These are phyloP conservation scores for Hymenoscyphus infarciens DNA, from an alignment of 2,329 filamentous ascomycete genomes.

Conservation along the genomic window DNA sequence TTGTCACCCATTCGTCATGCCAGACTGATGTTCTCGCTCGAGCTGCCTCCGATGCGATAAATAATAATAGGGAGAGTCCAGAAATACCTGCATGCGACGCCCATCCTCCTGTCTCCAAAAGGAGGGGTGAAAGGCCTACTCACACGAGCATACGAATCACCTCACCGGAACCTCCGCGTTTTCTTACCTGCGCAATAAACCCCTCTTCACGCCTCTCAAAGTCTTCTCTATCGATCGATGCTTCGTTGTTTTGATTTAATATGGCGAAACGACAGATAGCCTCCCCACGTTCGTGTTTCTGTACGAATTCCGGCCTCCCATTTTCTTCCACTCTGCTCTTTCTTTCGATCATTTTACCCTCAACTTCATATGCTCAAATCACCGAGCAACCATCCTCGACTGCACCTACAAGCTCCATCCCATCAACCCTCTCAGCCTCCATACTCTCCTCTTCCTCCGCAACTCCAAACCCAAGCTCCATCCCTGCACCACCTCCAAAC, in stretches of 20 bases:
- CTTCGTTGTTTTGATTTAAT: too few relatives aligned
- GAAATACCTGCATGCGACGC: neutral
- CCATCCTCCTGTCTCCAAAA: neutral
- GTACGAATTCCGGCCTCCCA: conserved; percentile 21
- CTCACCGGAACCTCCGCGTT: neutral
- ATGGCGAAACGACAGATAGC: conserved; percentile 16
- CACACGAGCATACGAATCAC: neutral
- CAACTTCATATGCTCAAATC: conserved; percentile 26
- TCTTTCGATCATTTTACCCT: conserved; percentile 26
- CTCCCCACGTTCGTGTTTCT: conserved; percentile 18
- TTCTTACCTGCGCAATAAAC: neutral
- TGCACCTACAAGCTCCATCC: conserved; percentile 8
- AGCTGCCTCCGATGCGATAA: neutral
- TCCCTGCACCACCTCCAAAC: conserved; percentile 12
- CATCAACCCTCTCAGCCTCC: neutral
- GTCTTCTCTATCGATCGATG: too few relatives aligned
- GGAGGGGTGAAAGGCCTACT: neutral
- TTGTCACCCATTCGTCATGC: neutral
- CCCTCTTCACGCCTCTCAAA: too few relatives aligned
- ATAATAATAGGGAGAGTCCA: neutral
- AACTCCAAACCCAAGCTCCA: conserved; percentile 5
- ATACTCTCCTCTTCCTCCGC: conserved; percentile 10
- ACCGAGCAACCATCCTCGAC: conserved; percentile 10
- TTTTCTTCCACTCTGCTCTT: conserved; percentile 25
- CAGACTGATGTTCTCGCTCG: neutral